Evolutionary conservation across 495 filamentous ascomycete genomes (phyloP).

Genomic region (Penicillium fimorum): DNA sequence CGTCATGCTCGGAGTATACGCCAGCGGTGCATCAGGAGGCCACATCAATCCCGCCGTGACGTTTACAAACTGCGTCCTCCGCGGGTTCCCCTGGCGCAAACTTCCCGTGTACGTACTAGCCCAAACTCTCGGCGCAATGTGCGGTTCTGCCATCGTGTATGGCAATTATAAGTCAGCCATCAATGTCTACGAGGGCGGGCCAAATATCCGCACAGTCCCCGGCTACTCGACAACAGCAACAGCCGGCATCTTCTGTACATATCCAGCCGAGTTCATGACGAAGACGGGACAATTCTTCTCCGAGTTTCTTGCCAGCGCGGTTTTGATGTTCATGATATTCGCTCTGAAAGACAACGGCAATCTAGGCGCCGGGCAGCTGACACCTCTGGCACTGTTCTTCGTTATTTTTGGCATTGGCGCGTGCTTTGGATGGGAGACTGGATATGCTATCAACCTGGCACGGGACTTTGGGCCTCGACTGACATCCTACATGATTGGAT

Average conservation of each 20-base stretch:
- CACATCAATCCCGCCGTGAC: slow-evolving; percentile 68
- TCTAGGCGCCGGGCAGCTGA: slow-evolving; percentile 45
- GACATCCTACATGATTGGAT: slow-evolving; percentile 59
- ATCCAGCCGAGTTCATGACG: slow-evolving; percentile 60
- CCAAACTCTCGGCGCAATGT: slow-evolving; percentile 56
- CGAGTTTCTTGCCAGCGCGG: slow-evolving; percentile 59
- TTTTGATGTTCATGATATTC: slow-evolving; percentile 68
- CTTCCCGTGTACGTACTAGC: slow-evolving; percentile 54
- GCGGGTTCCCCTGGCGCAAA: slow-evolving; percentile 60
- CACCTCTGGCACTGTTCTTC: slow-evolving; percentile 60
- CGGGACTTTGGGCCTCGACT: slow-evolving; percentile 67
- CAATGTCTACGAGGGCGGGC: slow-evolving; percentile 54
- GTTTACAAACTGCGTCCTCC: slow-evolving; percentile 60
- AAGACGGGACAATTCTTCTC: slow-evolving; percentile 60
- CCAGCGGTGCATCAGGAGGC: slow-evolving; percentile 55
- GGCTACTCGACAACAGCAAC: slow-evolving; percentile 55
- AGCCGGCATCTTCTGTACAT: slow-evolving; percentile 66
- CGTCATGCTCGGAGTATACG: slow-evolving; percentile 67
- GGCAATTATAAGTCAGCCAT: slow-evolving; percentile 57
- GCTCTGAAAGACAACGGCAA: slow-evolving; percentile 62
- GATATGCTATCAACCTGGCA: slow-evolving; percentile 66
- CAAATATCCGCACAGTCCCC: slow-evolving; percentile 55
- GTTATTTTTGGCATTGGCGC: slow-evolving; percentile 64
- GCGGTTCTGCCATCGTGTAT: slow-evolving; percentile 54
- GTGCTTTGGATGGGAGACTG: slow-evolving; percentile 69